Percentiles rank a stretch among this genome's conserved stretches.
Conservation (phyloP, 495 filamentous ascomycete genomes). For the Neurospora sp. region DNA sequence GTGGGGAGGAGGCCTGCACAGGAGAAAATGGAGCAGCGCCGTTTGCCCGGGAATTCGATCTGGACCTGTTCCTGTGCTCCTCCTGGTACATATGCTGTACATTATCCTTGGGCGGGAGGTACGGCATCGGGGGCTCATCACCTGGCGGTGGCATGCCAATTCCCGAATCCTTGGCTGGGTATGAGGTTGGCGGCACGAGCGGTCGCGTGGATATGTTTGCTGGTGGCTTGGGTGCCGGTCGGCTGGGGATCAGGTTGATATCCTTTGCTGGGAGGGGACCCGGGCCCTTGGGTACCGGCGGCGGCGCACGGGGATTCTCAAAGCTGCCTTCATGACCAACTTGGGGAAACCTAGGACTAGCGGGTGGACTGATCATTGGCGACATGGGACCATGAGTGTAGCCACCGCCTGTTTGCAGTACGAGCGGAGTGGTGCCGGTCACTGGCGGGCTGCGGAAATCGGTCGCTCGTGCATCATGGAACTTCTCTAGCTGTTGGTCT, state of each 20-base stretch:
- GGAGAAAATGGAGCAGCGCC: constrained; percentile 34
- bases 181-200: constrained; percentile 36
- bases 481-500: constrained; percentile 90
- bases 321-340: constrained; percentile 84
- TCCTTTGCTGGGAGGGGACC: constrained; percentile 35
- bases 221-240: constrained; percentile 60
- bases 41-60: constrained; percentile 44
- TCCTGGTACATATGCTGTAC: constrained; percentile 40
- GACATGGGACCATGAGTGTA: constrained; percentile 39
- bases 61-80: constrained; percentile 35
- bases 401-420: constrained; percentile 30
- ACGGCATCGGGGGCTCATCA: constrained; percentile 39
- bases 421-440: constrained; percentile 32
- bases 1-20: constrained; percentile 20
- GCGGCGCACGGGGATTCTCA: constrained; percentile 89
- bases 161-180: constrained; percentile 40
- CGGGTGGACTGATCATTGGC: constrained; percentile 68
- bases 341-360: constrained; percentile 84
- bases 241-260: constrained; percentile 47
- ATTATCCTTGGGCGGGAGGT: constrained; percentile 37
- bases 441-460: constrained; percentile 41
- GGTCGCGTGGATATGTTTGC: constrained; percentile 35
- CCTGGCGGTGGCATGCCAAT: constrained; percentile 43
- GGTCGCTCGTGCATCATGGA: constrained; percentile 67
- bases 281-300: constrained; percentile 64